These are phyloP conservation scores for Kalaharituber pfeilii DNA, from an alignment of 2,329 filamentous ascomycete genomes.

Conservation along the genomic window DNA sequence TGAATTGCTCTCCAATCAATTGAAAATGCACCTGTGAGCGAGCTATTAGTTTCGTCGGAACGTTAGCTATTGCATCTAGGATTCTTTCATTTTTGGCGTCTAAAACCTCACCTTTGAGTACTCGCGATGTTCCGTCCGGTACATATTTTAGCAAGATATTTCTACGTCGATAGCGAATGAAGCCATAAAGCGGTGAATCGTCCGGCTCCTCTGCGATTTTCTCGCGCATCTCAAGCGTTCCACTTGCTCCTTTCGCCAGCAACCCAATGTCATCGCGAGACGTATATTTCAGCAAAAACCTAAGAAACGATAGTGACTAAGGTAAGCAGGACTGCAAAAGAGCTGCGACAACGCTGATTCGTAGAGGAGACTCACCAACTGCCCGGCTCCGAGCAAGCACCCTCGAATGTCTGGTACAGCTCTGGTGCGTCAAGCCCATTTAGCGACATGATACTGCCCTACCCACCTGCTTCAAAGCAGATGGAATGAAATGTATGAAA, in stretches of 20 bases:
- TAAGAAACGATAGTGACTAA: slow-evolving; percentile 29
- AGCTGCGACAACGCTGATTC: not conserved
- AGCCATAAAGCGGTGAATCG: slow-evolving; percentile 74
- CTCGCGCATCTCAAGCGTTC: slow-evolving; percentile 66
- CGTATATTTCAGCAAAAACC: slow-evolving; percentile 87
- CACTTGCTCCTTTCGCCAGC: slow-evolving; percentile 57
- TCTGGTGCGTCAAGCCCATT: slow-evolving; percentile 75
- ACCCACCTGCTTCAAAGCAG: too few relatives aligned
- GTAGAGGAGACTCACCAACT: slow-evolving; percentile 57
- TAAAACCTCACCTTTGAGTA: slow-evolving; percentile 61
- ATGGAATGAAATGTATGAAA: not conserved
- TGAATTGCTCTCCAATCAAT: slow-evolving; percentile 51
- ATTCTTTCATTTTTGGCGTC: not conserved
- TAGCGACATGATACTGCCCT: slow-evolving; percentile 54
- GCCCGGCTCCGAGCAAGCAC: slow-evolving; percentile 62
- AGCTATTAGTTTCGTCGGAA: slow-evolving; percentile 19
- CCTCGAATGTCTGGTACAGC: slow-evolving; percentile 70
- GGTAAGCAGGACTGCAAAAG: not conserved
- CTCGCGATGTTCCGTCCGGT: slow-evolving; percentile 72
- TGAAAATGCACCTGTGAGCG: slow-evolving; percentile 42
- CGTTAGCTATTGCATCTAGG: not conserved
- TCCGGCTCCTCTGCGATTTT: slow-evolving; percentile 65
- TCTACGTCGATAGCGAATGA: slow-evolving; percentile 72
- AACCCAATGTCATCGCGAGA: slow-evolving; percentile 76
- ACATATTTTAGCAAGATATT: slow-evolving; percentile 88